phyloP scores from a whole-genome alignment of 2,329 filamentous ascomycete species.

The Didymellaceae sp. region DNA sequence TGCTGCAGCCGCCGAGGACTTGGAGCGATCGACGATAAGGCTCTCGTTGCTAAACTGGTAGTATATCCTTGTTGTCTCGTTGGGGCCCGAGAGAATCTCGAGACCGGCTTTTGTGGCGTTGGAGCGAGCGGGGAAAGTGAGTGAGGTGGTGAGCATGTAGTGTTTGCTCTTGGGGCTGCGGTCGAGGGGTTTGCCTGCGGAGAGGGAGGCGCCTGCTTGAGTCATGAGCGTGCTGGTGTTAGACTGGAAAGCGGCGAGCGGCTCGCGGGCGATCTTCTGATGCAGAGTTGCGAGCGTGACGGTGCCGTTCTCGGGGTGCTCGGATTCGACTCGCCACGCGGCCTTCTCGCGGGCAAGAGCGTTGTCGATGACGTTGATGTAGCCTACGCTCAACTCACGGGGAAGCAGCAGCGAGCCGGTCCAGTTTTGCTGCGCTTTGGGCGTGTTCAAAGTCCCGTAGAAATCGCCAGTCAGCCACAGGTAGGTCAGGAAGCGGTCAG shows the following conservation, averaged over 20 bases:
- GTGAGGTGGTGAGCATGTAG: constrained; percentile 47
- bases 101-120: constrained; percentile 50
- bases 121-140: constrained; percentile 49
- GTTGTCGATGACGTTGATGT: constrained; percentile 53
- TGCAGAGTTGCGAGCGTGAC: constrained; percentile 49
- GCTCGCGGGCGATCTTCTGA: constrained; percentile 51
- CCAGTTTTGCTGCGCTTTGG: constrained; percentile 54
- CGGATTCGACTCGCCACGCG: constrained; percentile 47
- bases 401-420: constrained; percentile 53
- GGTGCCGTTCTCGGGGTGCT: constrained; percentile 40
- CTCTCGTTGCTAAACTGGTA: constrained; percentile 56
- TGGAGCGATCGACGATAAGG: constrained; percentile 51
- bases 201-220: constrained; percentile 14
- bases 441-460: constrained; percentile 50
- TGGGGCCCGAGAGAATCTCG: constrained; percentile 49
- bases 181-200: constrained; percentile 20
- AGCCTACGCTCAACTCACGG: constrained; percentile 52
- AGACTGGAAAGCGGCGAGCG: constrained; percentile 41
- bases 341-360: constrained; percentile 49
- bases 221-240: constrained; percentile 29
- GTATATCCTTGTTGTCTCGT: constrained; percentile 53
- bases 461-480: constrained; percentile 55
- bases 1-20: constrained; percentile 50
- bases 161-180: constrained; percentile 46
- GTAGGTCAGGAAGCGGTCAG: constrained; percentile 53